A percentile compares a stretch with the other conserved stretches of the same genome.
These are phyloP conservation scores for Penicillium sp. DNA, from an alignment of 2,329 filamentous ascomycete species.

Conservation along the genomic window DNA sequence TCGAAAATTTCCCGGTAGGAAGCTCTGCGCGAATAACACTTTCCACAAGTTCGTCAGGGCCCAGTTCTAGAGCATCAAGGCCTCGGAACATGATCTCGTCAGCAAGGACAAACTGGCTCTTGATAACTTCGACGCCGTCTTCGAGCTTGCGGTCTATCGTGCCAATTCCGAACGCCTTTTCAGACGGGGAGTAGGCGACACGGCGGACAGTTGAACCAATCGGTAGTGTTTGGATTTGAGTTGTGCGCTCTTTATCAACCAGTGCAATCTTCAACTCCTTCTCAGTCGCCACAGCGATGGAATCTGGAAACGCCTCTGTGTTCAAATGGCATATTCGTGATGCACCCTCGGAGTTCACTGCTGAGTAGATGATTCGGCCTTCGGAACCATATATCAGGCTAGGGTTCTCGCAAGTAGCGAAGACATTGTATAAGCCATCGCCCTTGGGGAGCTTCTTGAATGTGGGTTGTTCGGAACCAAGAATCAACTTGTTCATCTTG, in stretches of 20 bases:
- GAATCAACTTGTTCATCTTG: slow-evolving; percentile 71
- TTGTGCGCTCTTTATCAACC: slow-evolving; percentile 80
- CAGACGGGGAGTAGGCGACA: slow-evolving; percentile 74
- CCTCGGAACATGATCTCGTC: slow-evolving; percentile 85
- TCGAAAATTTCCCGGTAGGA: slow-evolving; percentile 53
- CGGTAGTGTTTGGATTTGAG: slow-evolving; percentile 76
- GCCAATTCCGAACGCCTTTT: slow-evolving; percentile 81
- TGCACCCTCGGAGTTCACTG: slow-evolving; percentile 84
- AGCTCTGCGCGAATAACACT: slow-evolving; percentile 75
- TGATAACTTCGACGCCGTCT: slow-evolving; percentile 68
- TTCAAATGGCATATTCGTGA: slow-evolving; percentile 79
- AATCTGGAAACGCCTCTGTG: slow-evolving; percentile 71
- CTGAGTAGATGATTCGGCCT: slow-evolving; percentile 84
- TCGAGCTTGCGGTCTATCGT: slow-evolving; percentile 72
- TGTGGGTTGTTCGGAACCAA: slow-evolving; percentile 79
- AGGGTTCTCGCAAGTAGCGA: slow-evolving; percentile 90
- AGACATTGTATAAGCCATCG: slow-evolving; percentile 69
- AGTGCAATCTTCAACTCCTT: slow-evolving; percentile 72
- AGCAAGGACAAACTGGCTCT: slow-evolving; percentile 79
- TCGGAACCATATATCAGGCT: slow-evolving; percentile 89
- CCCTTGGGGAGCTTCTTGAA: slow-evolving; percentile 72
- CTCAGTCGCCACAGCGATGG: slow-evolving; percentile 75
- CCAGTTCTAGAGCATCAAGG: slow-evolving; percentile 66
- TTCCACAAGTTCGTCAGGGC: slow-evolving; percentile 73
- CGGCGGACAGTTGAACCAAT: slow-evolving; percentile 80